Evolutionary conservation across 2,329 filamentous ascomycete species (phyloP).

Genomic region (Didymella keratinophila): DNA sequence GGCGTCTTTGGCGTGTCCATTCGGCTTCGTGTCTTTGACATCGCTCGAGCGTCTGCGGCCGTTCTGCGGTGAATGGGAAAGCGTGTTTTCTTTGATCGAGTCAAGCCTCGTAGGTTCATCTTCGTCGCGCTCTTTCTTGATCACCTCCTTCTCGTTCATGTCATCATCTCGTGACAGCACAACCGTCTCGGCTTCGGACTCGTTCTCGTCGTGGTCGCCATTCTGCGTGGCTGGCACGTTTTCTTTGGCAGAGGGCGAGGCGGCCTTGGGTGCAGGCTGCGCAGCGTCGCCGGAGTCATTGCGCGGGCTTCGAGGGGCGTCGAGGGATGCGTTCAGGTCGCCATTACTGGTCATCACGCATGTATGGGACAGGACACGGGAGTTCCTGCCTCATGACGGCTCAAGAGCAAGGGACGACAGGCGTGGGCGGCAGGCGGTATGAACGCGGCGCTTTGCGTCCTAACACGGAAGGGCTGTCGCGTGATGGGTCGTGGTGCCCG

Average conservation of each 20-base stretch:
- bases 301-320: slow-evolving; percentile 27
- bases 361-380: slow-evolving; percentile 47
- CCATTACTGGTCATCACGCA: slow-evolving; percentile 54
- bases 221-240: slow-evolving; percentile 31
- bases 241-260: slow-evolving; percentile 32
- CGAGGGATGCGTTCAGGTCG: slow-evolving; percentile 42
- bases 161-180: slow-evolving; percentile 54
- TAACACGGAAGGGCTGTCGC: slow-evolving; percentile 22
- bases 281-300: slow-evolving; percentile 4
- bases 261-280: slow-evolving; percentile 23
- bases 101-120: slow-evolving; percentile 34
- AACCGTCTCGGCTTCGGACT: slow-evolving; percentile 61
- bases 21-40: slow-evolving; percentile 33
- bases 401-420: slow-evolving; percentile 39
- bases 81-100: slow-evolving; percentile 41
- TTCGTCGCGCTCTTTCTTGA: slow-evolving; percentile 51
- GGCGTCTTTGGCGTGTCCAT: slow-evolving; percentile 40
- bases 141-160: slow-evolving; percentile 49
- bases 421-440: slow-evolving; percentile 14
- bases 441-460: slow-evolving; percentile 15
- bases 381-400: slow-evolving; percentile 52
- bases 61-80: slow-evolving; percentile 38
- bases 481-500: slow-evolving; percentile 21
- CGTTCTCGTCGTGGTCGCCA: slow-evolving; percentile 50
- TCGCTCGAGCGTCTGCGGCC: slow-evolving; percentile 38